These are phyloP conservation scores for Jimgerdemannia flammicorona DNA, from an alignment of 192 early-diverging fungal genomes.

Conservation along the genomic window DNA sequence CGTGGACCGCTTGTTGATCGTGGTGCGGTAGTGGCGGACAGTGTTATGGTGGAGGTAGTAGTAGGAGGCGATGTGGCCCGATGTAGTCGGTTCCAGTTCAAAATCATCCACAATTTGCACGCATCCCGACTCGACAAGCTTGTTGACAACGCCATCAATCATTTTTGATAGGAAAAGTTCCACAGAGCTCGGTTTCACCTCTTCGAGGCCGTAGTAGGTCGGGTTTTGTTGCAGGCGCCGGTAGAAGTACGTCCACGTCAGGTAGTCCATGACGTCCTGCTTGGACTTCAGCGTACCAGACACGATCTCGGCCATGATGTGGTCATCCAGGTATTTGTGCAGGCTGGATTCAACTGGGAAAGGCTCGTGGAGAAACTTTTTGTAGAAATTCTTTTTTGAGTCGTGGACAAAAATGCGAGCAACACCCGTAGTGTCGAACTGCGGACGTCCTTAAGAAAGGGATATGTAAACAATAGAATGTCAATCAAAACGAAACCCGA, in stretches of 20 bases:
- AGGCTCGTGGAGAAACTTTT: constrained; percentile 94
- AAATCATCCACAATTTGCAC: constrained; percentile 63
- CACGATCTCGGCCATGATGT: constrained; percentile 94
- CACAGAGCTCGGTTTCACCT: constrained; percentile 60
- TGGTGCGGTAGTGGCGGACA: constrained; percentile 60
- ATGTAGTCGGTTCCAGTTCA: constrained; percentile 64
- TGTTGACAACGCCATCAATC: constrained; percentile 65
- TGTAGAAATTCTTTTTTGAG: constrained; percentile 97
- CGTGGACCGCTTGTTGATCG: constrained; percentile 42
- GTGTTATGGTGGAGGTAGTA: constrained; percentile 90
- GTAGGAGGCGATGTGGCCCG: constrained; percentile 84
- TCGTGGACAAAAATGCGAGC: constrained; percentile 94
- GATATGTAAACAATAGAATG: too few relatives aligned
- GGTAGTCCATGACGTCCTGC: constrained; percentile 93
- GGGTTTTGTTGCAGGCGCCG: constrained; percentile 91
- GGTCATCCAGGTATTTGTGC: constrained; percentile 74
- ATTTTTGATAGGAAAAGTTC: constrained; percentile 77
- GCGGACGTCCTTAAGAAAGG: constrained; percentile 60
- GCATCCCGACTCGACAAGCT: constrained; percentile 70
- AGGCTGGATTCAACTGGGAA: constrained; percentile 88
- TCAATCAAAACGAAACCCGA: too few relatives aligned
- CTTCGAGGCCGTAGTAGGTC: constrained; percentile 90
- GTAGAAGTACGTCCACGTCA: constrained; percentile 97
- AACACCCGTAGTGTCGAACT: constrained; percentile 92
- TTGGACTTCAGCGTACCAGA: constrained; percentile 81